Percentiles rank a stretch among this genome's conserved stretches.
These are phyloP conservation scores for Exobasidium rhododendri DNA, from an alignment of 1,284 basidiomycete species.

Conservation along the genomic window DNA sequence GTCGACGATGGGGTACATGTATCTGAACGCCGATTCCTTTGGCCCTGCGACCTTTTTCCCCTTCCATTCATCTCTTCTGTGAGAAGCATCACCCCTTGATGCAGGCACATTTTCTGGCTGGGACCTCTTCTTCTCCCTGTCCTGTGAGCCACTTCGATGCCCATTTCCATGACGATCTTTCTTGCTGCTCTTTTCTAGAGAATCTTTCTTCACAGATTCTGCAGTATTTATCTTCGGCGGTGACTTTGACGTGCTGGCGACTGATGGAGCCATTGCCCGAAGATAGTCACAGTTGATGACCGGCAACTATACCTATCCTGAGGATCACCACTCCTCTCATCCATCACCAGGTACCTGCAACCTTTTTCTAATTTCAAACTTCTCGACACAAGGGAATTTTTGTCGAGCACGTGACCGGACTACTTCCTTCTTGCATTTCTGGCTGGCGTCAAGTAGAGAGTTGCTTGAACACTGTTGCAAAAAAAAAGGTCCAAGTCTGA, in stretches of 20 bases:
- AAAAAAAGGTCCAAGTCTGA: neutral
- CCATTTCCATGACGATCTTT: neutral
- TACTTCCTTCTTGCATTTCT: too few species aligned
- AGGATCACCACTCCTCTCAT: too few species aligned
- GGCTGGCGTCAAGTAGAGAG: neutral
- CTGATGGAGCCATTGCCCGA: neutral
- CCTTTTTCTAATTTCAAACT: too few species aligned
- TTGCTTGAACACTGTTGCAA: neutral
- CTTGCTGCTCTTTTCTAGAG: neutral
- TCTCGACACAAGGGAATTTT: neutral
- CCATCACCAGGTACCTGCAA: too few species aligned
- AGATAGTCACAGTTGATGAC: too few species aligned
- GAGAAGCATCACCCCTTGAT: conserved; percentile 4
- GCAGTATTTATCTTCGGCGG: neutral
- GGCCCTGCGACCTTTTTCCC: conserved; percentile 5
- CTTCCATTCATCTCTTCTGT: neutral
- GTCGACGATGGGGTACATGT: conserved; percentile 37
- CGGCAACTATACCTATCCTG: too few species aligned
- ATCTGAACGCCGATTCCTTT: conserved; percentile 30
- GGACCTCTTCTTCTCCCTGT: neutral
- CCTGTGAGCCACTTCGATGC: neutral
- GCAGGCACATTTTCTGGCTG: neutral
- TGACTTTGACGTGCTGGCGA: conserved; percentile 1
- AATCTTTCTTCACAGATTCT: neutral
- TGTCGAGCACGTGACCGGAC: neutral